These are phyloP conservation scores for Microascus cirrosus DNA, from an alignment of 2,329 filamentous ascomycete species.

Conservation along the genomic window DNA sequence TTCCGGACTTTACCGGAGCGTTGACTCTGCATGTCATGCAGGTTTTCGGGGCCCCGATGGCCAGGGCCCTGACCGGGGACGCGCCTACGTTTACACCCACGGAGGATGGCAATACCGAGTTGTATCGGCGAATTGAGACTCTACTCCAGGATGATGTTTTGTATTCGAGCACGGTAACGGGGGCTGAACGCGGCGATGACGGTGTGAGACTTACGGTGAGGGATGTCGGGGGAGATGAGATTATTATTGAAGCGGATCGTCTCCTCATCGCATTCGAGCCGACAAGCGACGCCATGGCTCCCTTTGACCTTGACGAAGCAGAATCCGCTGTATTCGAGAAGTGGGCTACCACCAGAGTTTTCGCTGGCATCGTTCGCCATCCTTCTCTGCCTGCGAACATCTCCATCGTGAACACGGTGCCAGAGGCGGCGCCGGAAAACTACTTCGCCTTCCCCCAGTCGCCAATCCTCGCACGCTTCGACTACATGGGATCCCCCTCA, in stretches of 20 bases:
- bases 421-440: slow-evolving; percentile 10
- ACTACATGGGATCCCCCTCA: slow-evolving; percentile 16
- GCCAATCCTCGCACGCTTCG: slow-evolving; percentile 14
- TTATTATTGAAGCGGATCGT: slow-evolving; percentile 11
- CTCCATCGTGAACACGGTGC: slow-evolving; percentile 11
- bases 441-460: slow-evolving; percentile 13
- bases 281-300: slow-evolving; percentile 10
- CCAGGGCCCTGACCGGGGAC: slow-evolving; percentile 17
- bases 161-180: slow-evolving; percentile 20
- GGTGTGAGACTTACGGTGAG: slow-evolving; percentile 9
- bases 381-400: slow-evolving; percentile 11
- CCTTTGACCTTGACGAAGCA: slow-evolving; percentile 9
- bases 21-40: slow-evolving; percentile 35
- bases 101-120: slow-evolving; percentile 23
- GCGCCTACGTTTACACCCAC: slow-evolving; percentile 18
- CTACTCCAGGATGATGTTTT: slow-evolving; percentile 23
- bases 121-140: slow-evolving; percentile 24
- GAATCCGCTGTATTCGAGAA: slow-evolving; percentile 12
- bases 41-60: slow-evolving; percentile 22
- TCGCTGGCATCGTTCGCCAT: slow-evolving; percentile 14
- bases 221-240: slow-evolving; percentile 3
- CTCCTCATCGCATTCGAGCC: slow-evolving; percentile 14
- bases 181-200: slow-evolving; percentile 14
- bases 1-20: slow-evolving; percentile 27
- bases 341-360: slow-evolving; percentile 11